phyloP scores from a whole-genome alignment of 108 stramenopile species.

The Cylindrotheca closterium region DNA sequence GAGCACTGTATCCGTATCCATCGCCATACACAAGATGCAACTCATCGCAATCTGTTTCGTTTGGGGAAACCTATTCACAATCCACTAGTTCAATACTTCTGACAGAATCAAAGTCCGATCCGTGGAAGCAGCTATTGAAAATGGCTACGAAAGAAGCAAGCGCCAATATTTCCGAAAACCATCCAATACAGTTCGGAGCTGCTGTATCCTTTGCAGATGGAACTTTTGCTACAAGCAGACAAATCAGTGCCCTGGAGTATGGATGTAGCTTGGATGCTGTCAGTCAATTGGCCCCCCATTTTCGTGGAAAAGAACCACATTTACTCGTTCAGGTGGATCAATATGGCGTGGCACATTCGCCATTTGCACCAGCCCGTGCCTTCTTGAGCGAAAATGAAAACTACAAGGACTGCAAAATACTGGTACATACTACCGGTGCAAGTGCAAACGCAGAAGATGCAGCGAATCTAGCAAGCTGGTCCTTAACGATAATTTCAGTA shows the following conservation, averaged over 20 bases:
- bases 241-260: conserved; percentile 78
- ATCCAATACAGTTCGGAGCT: conserved; percentile 82
- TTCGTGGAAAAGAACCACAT: conserved; percentile 23
- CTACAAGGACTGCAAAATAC: conserved; percentile 52
- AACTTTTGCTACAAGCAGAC: conserved; percentile 45
- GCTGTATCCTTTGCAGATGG: conserved; percentile 70
- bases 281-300: conserved; percentile 56
- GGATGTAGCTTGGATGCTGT: conserved; percentile 87
- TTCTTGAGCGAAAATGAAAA: conserved; percentile 78
- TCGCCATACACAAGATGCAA: conserved; percentile 65
- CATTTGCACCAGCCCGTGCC: conserved; percentile 77
- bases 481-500: conserved; percentile 15
- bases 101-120: conserved; percentile 28
- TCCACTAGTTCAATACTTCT: conserved; percentile 2
- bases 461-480: conserved; percentile 12
- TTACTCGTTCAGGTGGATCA: conserved; percentile 79
- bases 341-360: conserved; percentile 81
- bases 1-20: conserved; percentile 75
- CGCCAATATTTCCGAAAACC: conserved; percentile 40
- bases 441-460: conserved; percentile 3
- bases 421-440: conserved; percentile 40
- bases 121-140: conserved; percentile 30
- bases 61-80: conserved; percentile 37
- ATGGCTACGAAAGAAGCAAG: conserved; percentile 46
- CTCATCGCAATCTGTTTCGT: conserved; percentile 40